These are phyloP conservation scores for Exophiala aquamarina DNA, from an alignment of 2,329 filamentous ascomycete genomes.

Conservation along the genomic window DNA sequence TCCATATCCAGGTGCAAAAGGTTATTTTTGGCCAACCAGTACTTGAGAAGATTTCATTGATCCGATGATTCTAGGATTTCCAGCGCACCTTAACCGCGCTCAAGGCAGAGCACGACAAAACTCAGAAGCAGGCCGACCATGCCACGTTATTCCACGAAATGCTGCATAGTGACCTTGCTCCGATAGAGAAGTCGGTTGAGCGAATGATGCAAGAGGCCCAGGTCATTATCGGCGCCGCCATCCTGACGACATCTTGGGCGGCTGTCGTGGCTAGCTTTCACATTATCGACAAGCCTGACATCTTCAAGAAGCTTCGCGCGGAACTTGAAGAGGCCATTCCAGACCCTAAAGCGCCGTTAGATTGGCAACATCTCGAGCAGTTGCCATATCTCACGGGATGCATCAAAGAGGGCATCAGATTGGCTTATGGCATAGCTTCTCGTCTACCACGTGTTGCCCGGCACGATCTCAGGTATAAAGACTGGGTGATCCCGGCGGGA, in stretches of 20 bases:
- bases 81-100: not conserved
- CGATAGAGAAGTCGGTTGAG: conserved; percentile 34
- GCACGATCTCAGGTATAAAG: conserved; percentile 28
- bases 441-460: conserved; percentile 16
- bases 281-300: conserved; percentile 24
- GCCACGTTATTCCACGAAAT: conserved; percentile 34
- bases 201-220: conserved; percentile 35
- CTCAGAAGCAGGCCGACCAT: conserved; percentile 24
- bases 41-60: not conserved
- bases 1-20: conserved; percentile 13
- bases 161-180: conserved; percentile 30
- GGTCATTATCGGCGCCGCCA: conserved; percentile 32
- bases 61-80: conserved; percentile 1
- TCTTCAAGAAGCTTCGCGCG: conserved; percentile 21
- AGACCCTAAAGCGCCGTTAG: conserved; percentile 1
- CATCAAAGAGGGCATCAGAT: conserved; percentile 40
- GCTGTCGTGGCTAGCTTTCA: conserved; percentile 32
- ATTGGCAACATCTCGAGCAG: conserved; percentile 37
- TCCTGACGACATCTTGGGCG: conserved; percentile 35
- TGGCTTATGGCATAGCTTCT: conserved; percentile 33
- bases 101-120: not conserved
- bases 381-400: conserved; percentile 45
- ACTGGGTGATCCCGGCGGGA: conserved; percentile 32
- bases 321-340: conserved; percentile 21
- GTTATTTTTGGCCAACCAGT: not conserved